These are phyloP conservation scores for Chimonanthus praecox DNA, from an alignment of 164 flowering plant genomes.

Conservation along the genomic window DNA sequence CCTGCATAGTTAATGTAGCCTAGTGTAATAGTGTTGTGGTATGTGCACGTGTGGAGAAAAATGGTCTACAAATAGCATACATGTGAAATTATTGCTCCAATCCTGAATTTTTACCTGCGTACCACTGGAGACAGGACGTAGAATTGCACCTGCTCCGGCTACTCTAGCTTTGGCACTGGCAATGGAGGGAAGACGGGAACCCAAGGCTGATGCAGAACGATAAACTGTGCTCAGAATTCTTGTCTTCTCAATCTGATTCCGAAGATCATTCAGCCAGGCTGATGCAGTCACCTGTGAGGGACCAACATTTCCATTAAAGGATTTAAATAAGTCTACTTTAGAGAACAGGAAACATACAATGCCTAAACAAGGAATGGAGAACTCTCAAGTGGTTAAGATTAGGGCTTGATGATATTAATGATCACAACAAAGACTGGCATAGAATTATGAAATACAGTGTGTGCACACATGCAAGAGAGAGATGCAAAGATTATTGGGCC, in stretches of 20 bases:
- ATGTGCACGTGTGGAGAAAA: too few species aligned
- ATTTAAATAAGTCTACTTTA: too few species aligned
- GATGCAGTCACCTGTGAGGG: constrained; percentile 82
- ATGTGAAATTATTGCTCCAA: background rate
- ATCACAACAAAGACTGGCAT: too few species aligned
- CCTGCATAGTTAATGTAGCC: too few species aligned
- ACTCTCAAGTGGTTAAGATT: too few species aligned
- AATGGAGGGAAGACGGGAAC: constrained; percentile 91
- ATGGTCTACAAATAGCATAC: background rate
- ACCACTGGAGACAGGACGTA: constrained; percentile 88
- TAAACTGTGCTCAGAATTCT: constrained; percentile 90
- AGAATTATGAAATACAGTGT: too few species aligned
- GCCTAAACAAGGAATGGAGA: too few species aligned
- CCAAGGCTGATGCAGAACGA: constrained; percentile 94
- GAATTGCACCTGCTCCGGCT: constrained; percentile 93
- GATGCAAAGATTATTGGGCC: too few species aligned
- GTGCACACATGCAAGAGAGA: too few species aligned
- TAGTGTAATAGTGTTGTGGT: too few species aligned
- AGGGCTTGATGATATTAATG: too few species aligned
- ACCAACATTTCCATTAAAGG: background rate
- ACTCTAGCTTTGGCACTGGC: constrained; percentile 92
- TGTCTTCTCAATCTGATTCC: constrained; percentile 87
- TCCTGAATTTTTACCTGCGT: constrained; percentile 55
- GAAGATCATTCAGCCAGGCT: constrained; percentile 93
- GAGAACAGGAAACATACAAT: background rate